phyloP scores from a whole-genome alignment of 306 rosid genomes.

The Quercus wislizeni region DNA sequence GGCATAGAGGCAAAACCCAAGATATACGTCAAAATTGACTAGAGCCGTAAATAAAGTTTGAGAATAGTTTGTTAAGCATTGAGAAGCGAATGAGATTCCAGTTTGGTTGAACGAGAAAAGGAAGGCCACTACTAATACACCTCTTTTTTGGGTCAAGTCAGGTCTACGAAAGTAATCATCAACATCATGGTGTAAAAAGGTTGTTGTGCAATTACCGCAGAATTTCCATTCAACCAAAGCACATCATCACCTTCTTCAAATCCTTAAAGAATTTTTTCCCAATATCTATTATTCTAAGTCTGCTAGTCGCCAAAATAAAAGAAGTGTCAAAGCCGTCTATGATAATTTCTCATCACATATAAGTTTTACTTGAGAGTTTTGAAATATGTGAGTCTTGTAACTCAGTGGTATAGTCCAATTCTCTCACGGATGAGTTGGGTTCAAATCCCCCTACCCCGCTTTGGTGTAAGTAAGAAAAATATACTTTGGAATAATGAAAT shows the following conservation, averaged over 20 bases:
- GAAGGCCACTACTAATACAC: constrained; percentile 15
- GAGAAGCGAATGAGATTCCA: background rate
- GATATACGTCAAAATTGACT: background rate
- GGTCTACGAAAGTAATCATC: constrained; percentile 25
- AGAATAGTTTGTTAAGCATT: background rate
- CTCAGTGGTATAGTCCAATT: no score
- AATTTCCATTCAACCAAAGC: constrained; percentile 12
- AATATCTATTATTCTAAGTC: background rate
- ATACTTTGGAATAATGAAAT: background rate
- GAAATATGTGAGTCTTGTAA: background rate
- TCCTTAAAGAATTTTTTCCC: constrained; percentile 5
- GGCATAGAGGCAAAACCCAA: background rate
- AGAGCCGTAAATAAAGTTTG: background rate
- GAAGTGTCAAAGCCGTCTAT: constrained; percentile 38
- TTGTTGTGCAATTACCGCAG: background rate
- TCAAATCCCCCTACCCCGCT: no score
- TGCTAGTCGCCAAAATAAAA: background rate
- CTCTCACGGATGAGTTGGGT: no score
- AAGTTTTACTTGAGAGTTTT: background rate
- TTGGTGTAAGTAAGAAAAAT: no score
- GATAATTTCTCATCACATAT: constrained; percentile 6
- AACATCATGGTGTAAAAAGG: constrained; percentile 13
- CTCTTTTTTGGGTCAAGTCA: constrained; percentile 27
- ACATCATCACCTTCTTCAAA: constrained; percentile 1
- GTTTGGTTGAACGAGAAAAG: constrained; percentile 16